A percentile compares a stretch with the other conserved stretches of the same genome.
These are phyloP conservation scores for Kitagawia praeruptora DNA, from an alignment of 129 eudicot species.

Conservation along the genomic window DNA sequence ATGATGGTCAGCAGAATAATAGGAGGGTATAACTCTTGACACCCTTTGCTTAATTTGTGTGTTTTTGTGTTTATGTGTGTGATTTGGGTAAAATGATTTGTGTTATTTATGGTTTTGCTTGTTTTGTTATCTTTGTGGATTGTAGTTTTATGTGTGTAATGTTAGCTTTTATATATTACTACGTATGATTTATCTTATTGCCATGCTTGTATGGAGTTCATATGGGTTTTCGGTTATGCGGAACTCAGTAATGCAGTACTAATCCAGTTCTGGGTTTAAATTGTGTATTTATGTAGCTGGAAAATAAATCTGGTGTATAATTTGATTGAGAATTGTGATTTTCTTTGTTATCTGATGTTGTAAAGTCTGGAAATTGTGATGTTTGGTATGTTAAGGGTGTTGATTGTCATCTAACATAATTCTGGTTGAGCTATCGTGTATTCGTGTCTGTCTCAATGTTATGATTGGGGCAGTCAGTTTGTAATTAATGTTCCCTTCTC, in stretches of 20 bases:
- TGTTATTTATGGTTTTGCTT: slow-evolving; percentile 13
- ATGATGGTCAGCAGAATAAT: slow-evolving; percentile 46
- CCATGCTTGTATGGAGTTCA: background rate
- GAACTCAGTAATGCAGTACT: background rate
- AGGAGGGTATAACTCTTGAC: slow-evolving; percentile 53
- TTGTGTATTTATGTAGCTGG: background rate
- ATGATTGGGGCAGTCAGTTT: background rate
- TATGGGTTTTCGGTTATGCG: background rate
- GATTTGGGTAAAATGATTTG: slow-evolving; percentile 5
- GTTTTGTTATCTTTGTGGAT: background rate
- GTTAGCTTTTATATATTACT: background rate
- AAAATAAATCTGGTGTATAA: background rate
- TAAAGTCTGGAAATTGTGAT: background rate
- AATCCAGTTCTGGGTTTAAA: background rate
- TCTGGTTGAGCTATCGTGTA: too few species aligned
- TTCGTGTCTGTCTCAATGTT: background rate
- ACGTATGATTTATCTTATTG: background rate
- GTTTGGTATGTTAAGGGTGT: background rate
- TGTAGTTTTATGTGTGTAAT: too few species aligned
- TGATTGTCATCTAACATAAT: background rate
- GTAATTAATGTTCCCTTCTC: background rate
- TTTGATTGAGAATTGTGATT: background rate
- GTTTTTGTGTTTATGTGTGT: background rate
- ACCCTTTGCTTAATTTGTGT: slow-evolving; percentile 7
- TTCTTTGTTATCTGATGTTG: background rate